Evolutionary conservation across 2,329 filamentous ascomycete genomes (phyloP), one percentile per base, ranked within the genome.

Genomic region (Sporothrix curviconia): DNA sequence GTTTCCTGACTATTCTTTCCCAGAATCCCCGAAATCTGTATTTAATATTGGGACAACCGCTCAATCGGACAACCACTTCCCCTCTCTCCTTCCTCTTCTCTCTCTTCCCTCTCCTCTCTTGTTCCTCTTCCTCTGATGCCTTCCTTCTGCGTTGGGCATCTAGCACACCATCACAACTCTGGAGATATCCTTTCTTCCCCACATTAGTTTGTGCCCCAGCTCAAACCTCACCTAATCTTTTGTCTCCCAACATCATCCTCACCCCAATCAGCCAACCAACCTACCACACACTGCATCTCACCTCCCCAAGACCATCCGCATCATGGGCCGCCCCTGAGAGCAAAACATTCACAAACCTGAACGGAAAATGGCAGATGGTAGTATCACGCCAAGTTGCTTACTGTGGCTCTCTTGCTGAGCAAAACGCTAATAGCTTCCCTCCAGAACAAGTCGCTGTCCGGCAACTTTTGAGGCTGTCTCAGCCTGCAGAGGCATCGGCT

Each of bases 361-460:
- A 72, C 65, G 89, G 88, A 61, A 81, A 79, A 67, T 92, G 85
- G 79, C 70, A 77, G 59, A 80, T 92, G 79, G 87, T 89, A 76
- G 2, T 40, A 25, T 40, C 11, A 14, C 12, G 19, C 25, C 9
- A 36, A n/a, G 17, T 56, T 12, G n/a, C n/a, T n/a, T n/a, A n/a
- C n/a, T n/a, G n/a, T n/a, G n/a, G n/a, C n/a, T n/a, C n/a, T n/a
- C n/a, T n/a, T n/a, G n/a, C n/a, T n/a, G n/a, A n/a, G n/a, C n/a
- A n/a, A n/a, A n/a, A n/a, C n/a, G n/a, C n/a, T n/a, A n/a, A n/a
- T n/a, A n/a, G n/a, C n/a, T n/a, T n/a, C n/a, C n/a, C n/a, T 37
- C 61, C 67, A 92, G 89, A 92, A 94, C 79, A 87, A 88, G 69
- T 73, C 75, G 61, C 76, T 91, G 64, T 91, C 88, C 59, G 85